phyloP scores from a whole-genome alignment of 345 rosid species.

The Brassica juncea region DNA sequence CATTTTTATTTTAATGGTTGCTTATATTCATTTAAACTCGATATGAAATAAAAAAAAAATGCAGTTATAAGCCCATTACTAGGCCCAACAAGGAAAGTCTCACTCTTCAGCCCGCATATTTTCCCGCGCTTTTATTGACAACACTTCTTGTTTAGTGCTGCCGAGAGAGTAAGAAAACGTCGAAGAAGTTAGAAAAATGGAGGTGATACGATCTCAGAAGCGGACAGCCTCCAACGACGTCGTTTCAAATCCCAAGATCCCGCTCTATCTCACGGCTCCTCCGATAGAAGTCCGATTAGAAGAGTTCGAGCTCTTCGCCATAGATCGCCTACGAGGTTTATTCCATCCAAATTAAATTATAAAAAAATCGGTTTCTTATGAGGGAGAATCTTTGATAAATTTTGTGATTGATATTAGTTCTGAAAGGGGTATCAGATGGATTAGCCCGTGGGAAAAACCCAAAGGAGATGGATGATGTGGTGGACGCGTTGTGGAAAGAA shows the following conservation, averaged over 20 bases:
- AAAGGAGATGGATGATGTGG: constrained; percentile 72
- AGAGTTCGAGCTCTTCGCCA: constrained; percentile 89
- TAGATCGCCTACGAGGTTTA: constrained; percentile 86
- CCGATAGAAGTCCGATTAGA: constrained; percentile 80
- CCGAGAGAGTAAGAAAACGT: background rate
- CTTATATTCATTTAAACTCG: background rate
- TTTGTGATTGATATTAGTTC: constrained; percentile 48
- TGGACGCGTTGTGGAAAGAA: constrained; percentile 53
- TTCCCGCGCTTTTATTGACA: constrained; percentile 35
- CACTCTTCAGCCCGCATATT: constrained; percentile 1
- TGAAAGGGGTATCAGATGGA: constrained; percentile 75
- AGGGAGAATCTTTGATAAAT: background rate
- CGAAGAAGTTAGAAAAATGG: constrained; percentile 44
- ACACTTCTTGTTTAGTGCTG: constrained; percentile 12
- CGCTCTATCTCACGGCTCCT: constrained; percentile 77
- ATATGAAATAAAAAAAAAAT: no score
- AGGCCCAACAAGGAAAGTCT: constrained; percentile 23
- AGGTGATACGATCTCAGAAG: constrained; percentile 47
- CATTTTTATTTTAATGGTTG: background rate
- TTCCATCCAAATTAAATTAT: background rate
- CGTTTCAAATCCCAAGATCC: constrained; percentile 48
- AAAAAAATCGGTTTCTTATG: no score
- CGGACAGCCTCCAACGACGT: constrained; percentile 25
- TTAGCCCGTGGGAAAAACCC: constrained; percentile 76
- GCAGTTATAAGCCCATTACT: background rate